Evolutionary conservation across 306 rosid species (phyloP), one percentile per base, ranked within the genome.

Genomic region (Echinosophora koreensis): DNA sequence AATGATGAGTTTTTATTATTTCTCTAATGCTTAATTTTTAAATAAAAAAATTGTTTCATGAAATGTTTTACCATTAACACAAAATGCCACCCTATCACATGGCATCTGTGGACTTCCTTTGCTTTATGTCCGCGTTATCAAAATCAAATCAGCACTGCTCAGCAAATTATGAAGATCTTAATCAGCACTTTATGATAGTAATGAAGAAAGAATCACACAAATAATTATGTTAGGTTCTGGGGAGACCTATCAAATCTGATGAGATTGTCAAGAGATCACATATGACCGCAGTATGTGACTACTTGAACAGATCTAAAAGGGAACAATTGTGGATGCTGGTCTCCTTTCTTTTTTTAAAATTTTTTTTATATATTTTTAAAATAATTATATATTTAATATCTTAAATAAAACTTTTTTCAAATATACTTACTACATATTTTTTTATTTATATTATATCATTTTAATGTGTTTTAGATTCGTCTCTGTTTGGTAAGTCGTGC

Each of bases 211-310:
- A 17, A 15, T 34, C 55, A 1, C 17, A 17, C 10, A 17, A 18
- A 42, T 66, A 17, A 66, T 66, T 42, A 12, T 42, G 55, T 42
- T 66, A 10, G 11, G 54, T 11, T 10, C 18, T 18, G 38, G 38
- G 56, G 55, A 66, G 71, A 42, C 71, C 71, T 17, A 39, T 6
- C 3, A 38, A 38, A 64, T 8, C 50, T 3, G 8, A 16, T 15
- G 42, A 16, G 27, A 39, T 64, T 51, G 69, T 64, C 51, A 14
- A 38, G 59, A 18, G 49, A 8, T 63, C 69, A 63, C 5, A n/a
- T 15, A 30, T 38, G 51, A 49, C 32, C 51, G 7, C 32, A 14
- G 8, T 38, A 2, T 13, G 30, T 41, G 39, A 35, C 6, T 30
- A 30, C 32, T 0, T 3, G 3, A 30, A 30, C 32, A 1, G 32